Base-by-base conservation (phyloP, 2,329 filamentous ascomycete genomes). In the Penicillium sp. region DNA sequence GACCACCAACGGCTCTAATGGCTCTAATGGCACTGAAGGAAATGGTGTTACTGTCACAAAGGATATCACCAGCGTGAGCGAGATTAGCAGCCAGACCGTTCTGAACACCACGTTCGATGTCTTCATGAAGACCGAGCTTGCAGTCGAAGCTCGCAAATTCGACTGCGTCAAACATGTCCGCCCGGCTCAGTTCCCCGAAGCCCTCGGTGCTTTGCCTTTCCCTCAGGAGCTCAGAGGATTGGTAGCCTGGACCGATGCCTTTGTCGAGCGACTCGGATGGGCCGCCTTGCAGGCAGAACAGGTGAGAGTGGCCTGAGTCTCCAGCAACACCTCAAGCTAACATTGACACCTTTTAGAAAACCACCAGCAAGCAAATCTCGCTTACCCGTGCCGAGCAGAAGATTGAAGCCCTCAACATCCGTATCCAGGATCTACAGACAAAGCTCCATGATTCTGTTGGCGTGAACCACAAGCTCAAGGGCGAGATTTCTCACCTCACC, bases 221-320 rank as follows among this genome's bases (percentile, higher is more conserved):
- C 49, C 49, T 5, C 4, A 40, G 3, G 49, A 52, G 34, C 34
- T 52, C 6, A 24, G 34, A 4, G 43, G 21, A 2, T 7, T 52
- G 14, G 49, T 52, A 11, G 43, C 49, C 43, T 52, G 49, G 49
- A 52, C 49, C 8, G 42, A 47, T 24, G 43, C 43, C 3, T 52
- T 52, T 47, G 49, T 52, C 16, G 43, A 52, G 11, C 49, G 49
- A 42, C 36, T 52, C 1, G 49, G 49, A 5, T 52, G 34, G 49
- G 40, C 40, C 10, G 34, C 49, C 14, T 11, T 52, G 34, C n/a
- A 39, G 24, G 24, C 24, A 14, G 10, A 52, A 32, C 13, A 52
- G 43, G 49, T 52, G 2, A 43, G 43, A 45, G 39, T 8, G 8
- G 6, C 10, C 1, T 40, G 16, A 40, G 5, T 11, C 10, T 40